Conservation (phyloP, 176 grass and related monocot species). For the Olyra latifolia region DNA sequence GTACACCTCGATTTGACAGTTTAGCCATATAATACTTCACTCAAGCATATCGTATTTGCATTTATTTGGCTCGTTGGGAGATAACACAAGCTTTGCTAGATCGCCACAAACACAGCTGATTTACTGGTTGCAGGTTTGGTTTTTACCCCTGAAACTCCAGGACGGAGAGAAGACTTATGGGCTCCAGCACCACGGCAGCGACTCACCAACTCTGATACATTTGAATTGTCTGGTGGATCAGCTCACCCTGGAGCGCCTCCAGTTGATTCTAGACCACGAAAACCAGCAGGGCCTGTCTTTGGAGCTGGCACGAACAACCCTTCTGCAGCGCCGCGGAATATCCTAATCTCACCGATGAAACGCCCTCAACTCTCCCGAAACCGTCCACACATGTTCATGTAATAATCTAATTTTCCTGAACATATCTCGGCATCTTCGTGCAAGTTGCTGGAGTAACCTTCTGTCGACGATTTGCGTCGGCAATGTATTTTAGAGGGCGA, state of each 20-base stretch:
- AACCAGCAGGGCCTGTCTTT: constrained; percentile 36
- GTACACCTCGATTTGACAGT: background rate
- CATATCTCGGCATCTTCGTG: background rate
- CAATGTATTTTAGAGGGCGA: too few species aligned
- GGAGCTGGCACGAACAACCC: constrained; percentile 57
- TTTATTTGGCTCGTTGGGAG: constrained; percentile 7
- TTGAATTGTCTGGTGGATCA: constrained; percentile 44
- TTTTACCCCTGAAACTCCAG: constrained; percentile 63
- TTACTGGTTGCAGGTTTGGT: constrained; percentile 66
- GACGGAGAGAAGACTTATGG: constrained; percentile 59
- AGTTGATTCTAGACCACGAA: constrained; percentile 42
- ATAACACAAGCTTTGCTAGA: constrained; percentile 37
- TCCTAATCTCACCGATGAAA: constrained; percentile 70
- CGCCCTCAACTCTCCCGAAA: constrained; percentile 43
- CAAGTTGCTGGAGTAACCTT: too few species aligned
- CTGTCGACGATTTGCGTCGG: too few species aligned
- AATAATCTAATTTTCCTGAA: background rate
- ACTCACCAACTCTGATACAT: constrained; percentile 34
- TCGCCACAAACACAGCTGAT: constrained; percentile 78
- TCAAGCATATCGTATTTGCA: background rate
- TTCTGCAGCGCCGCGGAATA: constrained; percentile 51
- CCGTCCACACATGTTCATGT: constrained; percentile 60
- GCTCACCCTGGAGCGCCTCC: constrained; percentile 31
- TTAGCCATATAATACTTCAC: constrained; percentile 16
- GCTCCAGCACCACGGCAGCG: constrained; percentile 32